Conservation (phyloP, 2,329 filamentous ascomycete species). For the Fulvia fulva region DNA sequence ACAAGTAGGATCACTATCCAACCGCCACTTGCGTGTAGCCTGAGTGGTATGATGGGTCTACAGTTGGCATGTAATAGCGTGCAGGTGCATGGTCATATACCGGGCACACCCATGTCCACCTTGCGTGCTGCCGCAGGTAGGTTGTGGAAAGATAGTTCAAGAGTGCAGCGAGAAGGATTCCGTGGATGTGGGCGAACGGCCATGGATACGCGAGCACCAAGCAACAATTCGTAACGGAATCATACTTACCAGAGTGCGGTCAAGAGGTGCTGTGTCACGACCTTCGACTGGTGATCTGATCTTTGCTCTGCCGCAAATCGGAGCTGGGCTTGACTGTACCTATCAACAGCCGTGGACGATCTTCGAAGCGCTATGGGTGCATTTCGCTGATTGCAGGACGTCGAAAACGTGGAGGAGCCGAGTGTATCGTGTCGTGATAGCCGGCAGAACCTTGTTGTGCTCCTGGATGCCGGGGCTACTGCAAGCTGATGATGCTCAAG, state of each 20-base stretch:
- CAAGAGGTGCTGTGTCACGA: neutral
- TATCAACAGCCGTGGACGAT: neutral
- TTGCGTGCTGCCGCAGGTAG: neutral
- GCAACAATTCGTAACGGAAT: neutral
- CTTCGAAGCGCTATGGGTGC: neutral
- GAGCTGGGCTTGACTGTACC: neutral
- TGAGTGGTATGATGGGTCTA: neutral
- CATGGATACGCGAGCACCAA: neutral
- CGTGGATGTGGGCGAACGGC: neutral
- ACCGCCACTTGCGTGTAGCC: conserved; percentile 9
- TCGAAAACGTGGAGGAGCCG: conserved; percentile 1
- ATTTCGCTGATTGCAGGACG: neutral
- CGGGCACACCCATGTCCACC: neutral
- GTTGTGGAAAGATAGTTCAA: neutral
- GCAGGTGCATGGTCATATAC: neutral
- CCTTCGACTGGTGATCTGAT: neutral
- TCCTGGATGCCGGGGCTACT: conserved; percentile 6
- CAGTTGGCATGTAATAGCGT: neutral
- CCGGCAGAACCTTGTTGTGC: conserved; percentile 2
- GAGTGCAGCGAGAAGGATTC: neutral
- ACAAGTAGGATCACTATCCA: neutral
- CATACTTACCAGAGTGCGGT: conserved; percentile 3
- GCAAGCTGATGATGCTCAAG: conserved; percentile 6
- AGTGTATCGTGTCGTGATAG: neutral
- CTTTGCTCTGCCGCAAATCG: neutral